Evolutionary conservation across 2,329 filamentous ascomycete species (phyloP).

Genomic region (Setomelanomma holmii): DNA sequence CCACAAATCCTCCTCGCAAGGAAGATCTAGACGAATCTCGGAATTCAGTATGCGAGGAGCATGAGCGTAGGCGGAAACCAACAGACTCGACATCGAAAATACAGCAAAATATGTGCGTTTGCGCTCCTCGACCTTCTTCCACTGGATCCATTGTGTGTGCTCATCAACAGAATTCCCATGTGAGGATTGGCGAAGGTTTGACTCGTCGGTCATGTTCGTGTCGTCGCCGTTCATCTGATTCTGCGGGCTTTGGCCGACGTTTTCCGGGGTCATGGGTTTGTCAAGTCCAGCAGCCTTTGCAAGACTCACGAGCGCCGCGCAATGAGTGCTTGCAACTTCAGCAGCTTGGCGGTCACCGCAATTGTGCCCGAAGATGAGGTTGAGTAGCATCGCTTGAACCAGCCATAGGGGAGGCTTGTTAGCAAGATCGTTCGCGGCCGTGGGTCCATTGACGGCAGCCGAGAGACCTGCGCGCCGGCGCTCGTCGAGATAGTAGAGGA

Average conservation of each 20-base stretch:
- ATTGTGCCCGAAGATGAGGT: constrained; percentile 94
- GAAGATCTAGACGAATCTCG: constrained; percentile 86
- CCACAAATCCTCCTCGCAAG: constrained; percentile 93
- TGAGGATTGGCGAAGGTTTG: constrained; percentile 45
- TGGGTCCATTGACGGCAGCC: constrained; percentile 62
- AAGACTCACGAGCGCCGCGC: constrained; percentile 86
- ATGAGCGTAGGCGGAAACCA: constrained; percentile 93
- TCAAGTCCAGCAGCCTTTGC: constrained; percentile 86
- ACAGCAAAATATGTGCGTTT: constrained; percentile 92
- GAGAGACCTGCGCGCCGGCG: constrained; percentile 83
- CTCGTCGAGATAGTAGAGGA: constrained; percentile 90
- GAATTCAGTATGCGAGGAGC: constrained; percentile 91
- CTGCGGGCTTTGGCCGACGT: constrained; percentile 25
- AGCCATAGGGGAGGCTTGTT: constrained; percentile 87
- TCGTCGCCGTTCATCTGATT: constrained; percentile 59
- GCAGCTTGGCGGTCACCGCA: constrained; percentile 90
- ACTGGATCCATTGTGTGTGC: constrained; percentile 82
- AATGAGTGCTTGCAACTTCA: constrained; percentile 92
- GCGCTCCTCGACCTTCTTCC: constrained; percentile 87
- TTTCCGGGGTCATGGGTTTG: constrained; percentile 50
- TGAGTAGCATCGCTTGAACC: constrained; percentile 95
- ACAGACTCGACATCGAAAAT: constrained; percentile 87
- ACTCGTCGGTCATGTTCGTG: constrained; percentile 63
- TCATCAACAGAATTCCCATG: constrained; percentile 59
- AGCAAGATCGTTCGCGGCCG: constrained; percentile 62